A percentile compares a stretch with the other conserved stretches of the same genome.
Evolutionary conservation across 2,329 filamentous ascomycete species (phyloP).

Genomic region (Fusarium guadeloupense): DNA sequence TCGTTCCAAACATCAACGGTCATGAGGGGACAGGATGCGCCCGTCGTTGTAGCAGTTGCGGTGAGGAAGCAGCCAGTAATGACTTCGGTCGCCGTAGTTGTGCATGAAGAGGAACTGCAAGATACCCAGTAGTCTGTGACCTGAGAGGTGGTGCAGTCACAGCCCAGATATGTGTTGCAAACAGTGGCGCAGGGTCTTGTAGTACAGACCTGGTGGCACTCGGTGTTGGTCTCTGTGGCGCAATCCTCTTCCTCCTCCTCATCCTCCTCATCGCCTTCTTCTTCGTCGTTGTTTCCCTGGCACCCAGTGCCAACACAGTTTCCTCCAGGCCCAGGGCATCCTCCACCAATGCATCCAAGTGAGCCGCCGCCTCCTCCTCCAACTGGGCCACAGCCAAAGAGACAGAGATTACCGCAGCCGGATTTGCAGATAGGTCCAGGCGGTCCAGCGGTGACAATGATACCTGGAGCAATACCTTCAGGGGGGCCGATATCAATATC

Average conservation of each 20-base stretch:
- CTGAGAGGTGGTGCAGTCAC: conserved; percentile 15
- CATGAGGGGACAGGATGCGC: neutral
- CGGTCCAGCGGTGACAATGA: conserved; percentile 4
- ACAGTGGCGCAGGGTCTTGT: conserved; percentile 9
- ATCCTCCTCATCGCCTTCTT: neutral
- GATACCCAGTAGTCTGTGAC: conserved; percentile 25
- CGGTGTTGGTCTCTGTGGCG: conserved; percentile 22
- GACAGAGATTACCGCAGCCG: conserved; percentile 9
- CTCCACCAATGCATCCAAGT: conserved; percentile 4
- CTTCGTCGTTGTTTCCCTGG: neutral
- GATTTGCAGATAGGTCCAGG: conserved; percentile 12
- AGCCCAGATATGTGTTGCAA: conserved; percentile 20
- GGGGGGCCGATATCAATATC: conserved; percentile 16
- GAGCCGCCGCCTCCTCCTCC: conserved; percentile 8
- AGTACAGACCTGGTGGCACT: conserved; percentile 19
- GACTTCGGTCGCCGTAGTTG: conserved; percentile 1
- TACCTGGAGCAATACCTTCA: conserved; percentile 1
- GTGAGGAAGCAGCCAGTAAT: conserved; percentile 14
- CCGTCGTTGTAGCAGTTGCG: conserved; percentile 13
- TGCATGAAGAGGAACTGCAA: conserved; percentile 8
- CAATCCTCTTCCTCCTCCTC: conserved; percentile 13
- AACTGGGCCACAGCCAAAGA: conserved; percentile 3
- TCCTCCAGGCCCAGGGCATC: conserved; percentile 9
- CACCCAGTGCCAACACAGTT: conserved; percentile 17
- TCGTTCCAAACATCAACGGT: neutral